Conservation (phyloP, 2,329 filamentous ascomycete species). For the Fusarium illudens region DNA sequence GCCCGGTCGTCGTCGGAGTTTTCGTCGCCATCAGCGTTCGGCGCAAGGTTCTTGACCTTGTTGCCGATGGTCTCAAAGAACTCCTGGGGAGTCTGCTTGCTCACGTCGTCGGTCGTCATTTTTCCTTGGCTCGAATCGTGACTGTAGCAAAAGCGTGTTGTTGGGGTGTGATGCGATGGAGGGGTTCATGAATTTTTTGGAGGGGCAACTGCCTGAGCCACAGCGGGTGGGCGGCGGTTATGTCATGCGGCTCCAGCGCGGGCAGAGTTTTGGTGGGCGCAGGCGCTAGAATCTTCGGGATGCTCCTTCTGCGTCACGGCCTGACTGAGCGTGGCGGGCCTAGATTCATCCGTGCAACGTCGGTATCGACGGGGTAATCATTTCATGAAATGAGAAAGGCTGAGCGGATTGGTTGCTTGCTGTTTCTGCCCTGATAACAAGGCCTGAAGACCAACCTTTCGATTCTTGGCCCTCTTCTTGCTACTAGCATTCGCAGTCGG, state of each 20-base stretch:
- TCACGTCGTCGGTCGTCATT: slow-evolving; percentile 55
- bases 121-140: slow-evolving; percentile 19
- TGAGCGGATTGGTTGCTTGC: slow-evolving; percentile 54
- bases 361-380: slow-evolving; percentile 24
- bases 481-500: slow-evolving; percentile 63
- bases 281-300: slow-evolving; percentile 40
- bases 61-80: slow-evolving; percentile 71
- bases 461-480: slow-evolving; percentile 71
- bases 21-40: slow-evolving; percentile 48
- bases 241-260: slow-evolving; percentile 42
- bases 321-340: slow-evolving; percentile 20
- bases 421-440: slow-evolving; percentile 64
- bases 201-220: slow-evolving; percentile 39
- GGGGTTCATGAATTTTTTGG: slow-evolving; percentile 46
- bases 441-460: slow-evolving; percentile 73
- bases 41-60: slow-evolving; percentile 64
- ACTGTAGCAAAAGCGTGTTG: slow-evolving; percentile 22
- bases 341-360: slow-evolving; percentile 17
- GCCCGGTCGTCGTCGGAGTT: slow-evolving; percentile 54
- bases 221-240: slow-evolving; percentile 28
- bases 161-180: slow-evolving; percentile 36
- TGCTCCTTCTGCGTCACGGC: slow-evolving; percentile 3
- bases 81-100: slow-evolving; percentile 55
- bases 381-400: slow-evolving; percentile 64
- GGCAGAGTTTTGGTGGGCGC: slow-evolving; percentile 32